Evolutionary conservation across 345 rosid genomes (phyloP), one percentile per base, ranked within the genome.

Genomic region (Lumnitzera racemosa): DNA sequence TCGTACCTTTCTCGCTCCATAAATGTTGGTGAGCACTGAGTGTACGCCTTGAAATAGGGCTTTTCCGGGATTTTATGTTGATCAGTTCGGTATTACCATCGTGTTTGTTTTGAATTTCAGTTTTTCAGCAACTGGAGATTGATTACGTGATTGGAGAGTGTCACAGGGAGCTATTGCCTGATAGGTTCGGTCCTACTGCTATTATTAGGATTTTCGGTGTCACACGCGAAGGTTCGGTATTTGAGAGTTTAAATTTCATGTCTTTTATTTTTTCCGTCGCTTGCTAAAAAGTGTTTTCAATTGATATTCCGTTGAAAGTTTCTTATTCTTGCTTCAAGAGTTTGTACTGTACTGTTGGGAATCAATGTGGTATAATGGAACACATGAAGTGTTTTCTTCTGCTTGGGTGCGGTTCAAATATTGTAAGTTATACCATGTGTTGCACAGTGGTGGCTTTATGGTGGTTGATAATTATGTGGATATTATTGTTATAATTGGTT

Each of bases 101-200:
- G 2, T 20, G 15, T 5, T 59, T 59, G 63, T 51, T 17, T 58
- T 57, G 20, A 60, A 20, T 36, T 66, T 54, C 68, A 90, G 97
- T 73, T 58, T 94, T 84, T 70, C 99, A 94, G 83, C 96, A 90
- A 63, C 67, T 94, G 83, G 97, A 90, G 91, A 90, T 94, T 65
- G 99, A 90, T 79, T 87, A 85, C 59, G 76, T 90, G 5, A 76
- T 90, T 50, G 80, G 81, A 58, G 92, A 90, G 67, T 69, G 76
- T 64, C 80, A 79, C 24, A 79, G 62, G 63, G 80, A 79, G 54
- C 72, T 88, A 41, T 53, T 86, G 72, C 89, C 89, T 27, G 68
- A 76, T 65, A 79, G 89, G 51, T 80, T 80, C 14, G 96, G 99
- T n/a, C 81, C 84, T 47, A 95, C 95, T 12, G 90, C 97, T 1